Conservation (phyloP, 805 yeast genomes). For the Wickerhamiella galacta region DNA sequence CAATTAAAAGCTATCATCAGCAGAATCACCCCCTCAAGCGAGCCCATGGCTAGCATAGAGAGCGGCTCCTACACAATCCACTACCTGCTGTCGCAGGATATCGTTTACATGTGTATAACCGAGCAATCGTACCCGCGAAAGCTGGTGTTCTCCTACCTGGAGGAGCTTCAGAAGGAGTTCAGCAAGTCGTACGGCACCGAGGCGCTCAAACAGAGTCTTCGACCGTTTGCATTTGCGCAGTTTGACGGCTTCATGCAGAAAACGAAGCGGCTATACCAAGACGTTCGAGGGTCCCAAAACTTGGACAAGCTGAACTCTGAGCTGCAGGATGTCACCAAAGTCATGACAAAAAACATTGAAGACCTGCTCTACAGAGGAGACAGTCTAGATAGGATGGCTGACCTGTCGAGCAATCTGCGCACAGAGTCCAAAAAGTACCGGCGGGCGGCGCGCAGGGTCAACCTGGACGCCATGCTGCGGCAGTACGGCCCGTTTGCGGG, state of each 20-base stretch:
- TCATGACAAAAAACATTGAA: constrained; percentile 92
- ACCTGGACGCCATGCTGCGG: constrained; percentile 70
- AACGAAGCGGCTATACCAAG: constrained; percentile 78
- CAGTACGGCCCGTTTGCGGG: constrained; percentile 83
- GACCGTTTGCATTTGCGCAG: constrained; percentile 81
- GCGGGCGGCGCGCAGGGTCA: constrained; percentile 77
- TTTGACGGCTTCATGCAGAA: constrained; percentile 58
- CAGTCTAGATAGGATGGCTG: constrained; percentile 74
- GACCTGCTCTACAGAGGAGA: constrained; percentile 92
- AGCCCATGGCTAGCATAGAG: constrained; percentile 70
- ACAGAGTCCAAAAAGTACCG: constrained; percentile 76
- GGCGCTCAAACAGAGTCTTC: constrained; percentile 37
- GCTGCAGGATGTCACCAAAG: constrained; percentile 81
- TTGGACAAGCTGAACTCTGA: constrained; percentile 76
- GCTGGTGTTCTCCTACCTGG: constrained; percentile 71
- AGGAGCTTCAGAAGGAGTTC: constrained; percentile 71
- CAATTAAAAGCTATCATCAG: constrained; percentile 63
- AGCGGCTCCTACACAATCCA: constrained; percentile 58
- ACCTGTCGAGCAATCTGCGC: constrained; percentile 62
- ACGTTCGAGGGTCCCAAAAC: constrained; percentile 77
- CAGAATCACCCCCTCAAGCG: constrained; percentile 63
- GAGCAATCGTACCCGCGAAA: constrained; percentile 72
- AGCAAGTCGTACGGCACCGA: constrained; percentile 64
- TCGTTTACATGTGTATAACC: constrained; percentile 64
- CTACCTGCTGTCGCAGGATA: constrained; percentile 46